Base-by-base conservation (phyloP, 768 basidiomycete species). In the Multifurca ochricompacta region DNA sequence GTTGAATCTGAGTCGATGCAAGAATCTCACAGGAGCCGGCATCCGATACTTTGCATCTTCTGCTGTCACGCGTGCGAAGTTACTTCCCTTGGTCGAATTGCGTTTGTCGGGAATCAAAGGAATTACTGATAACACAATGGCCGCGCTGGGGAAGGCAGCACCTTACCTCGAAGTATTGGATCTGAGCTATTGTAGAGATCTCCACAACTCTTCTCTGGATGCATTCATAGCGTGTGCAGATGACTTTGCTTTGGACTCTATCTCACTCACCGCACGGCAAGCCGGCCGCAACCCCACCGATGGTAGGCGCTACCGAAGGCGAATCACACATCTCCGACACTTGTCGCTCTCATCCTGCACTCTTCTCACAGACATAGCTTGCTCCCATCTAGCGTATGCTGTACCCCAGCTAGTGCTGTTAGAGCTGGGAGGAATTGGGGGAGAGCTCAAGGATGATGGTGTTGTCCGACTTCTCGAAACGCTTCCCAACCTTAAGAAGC, bases 101-200 rank as follows among this genome's bases (percentile, higher is more conserved):
- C 73, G 81, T 21, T 58, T 92, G 25, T 84, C 79, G 6, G 89
- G 87, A 1, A 65, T 96, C 54, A 79, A 75, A 63, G 71, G 78
- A 49, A 67, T 83, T 47, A 70, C 75, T 14, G 84, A 87, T 62
- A 70, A 73, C 10, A 76, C 77, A 62, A 78, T 94, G 77, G 66
- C 73, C n/a, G 69, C 71, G 9, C 71, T 93, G 32, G 91, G 85
- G 6, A 77, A 71, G 59, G 83, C 79, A 3, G 77, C 86, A 0
- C 87, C 87, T 18, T 71, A 74, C 62, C 76, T 94, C 19, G 87
- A 91, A 66, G 78, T 89, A 16, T 72, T 94, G 19, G 91, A 94
- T 67, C 69, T 92, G 57, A 87, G 85, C 68, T 86, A 87, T 63
- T 74, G 78, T 53, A 76, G 76, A 28, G 77, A 81, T 52, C 67